Percentiles rank a stretch among this genome's conserved stretches.
Conservation (phyloP, 1,139 yeast species). For the Kodamaea anthophila region DNA sequence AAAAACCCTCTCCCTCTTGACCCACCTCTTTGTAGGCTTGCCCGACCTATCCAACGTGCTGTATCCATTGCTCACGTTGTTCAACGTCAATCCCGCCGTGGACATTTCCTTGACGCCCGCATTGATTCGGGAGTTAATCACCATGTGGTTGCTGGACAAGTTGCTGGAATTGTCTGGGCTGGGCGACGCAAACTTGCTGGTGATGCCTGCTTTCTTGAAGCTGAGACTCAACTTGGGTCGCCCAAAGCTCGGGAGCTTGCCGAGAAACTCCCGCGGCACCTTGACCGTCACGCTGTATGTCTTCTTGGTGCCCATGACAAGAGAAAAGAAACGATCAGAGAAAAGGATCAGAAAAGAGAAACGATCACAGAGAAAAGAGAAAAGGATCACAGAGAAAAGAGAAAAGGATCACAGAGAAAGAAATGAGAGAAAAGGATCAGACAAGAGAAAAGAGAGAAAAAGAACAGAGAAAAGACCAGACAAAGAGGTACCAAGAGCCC, state of each 20-base stretch:
- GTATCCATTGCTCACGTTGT: constrained; percentile 22
- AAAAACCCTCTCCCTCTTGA: constrained; percentile 37
- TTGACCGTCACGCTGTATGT: constrained; percentile 28
- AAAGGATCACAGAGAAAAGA: too few relatives aligned
- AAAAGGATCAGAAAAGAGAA: too few relatives aligned
- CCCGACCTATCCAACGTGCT: constrained; percentile 45
- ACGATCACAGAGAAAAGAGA: too few relatives aligned
- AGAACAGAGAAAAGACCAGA: too few relatives aligned
- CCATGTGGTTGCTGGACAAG: constrained; percentile 6
- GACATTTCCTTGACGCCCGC: constrained; percentile 38
- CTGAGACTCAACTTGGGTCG: constrained; percentile 27
- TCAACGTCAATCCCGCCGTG: constrained; percentile 40
- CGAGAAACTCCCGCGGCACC: constrained; percentile 24
- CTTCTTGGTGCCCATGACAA: constrained; percentile 28
- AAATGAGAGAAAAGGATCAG: too few relatives aligned
- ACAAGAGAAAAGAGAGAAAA: too few relatives aligned
- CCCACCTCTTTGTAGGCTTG: constrained; percentile 47
- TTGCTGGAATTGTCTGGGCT: constrained; percentile 16
- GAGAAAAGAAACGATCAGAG: too few relatives aligned
- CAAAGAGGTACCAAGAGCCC: too few relatives aligned
- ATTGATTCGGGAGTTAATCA: constrained; percentile 27
- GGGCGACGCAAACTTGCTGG: constrained; percentile 20
- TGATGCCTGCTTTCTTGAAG: constrained; percentile 13
- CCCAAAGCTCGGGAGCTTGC: constrained; percentile 31
- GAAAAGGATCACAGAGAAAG: too few relatives aligned